Evolutionary conservation across 768 basidiomycete genomes (phyloP).

Genomic region (Boletus reticuloceps): DNA sequence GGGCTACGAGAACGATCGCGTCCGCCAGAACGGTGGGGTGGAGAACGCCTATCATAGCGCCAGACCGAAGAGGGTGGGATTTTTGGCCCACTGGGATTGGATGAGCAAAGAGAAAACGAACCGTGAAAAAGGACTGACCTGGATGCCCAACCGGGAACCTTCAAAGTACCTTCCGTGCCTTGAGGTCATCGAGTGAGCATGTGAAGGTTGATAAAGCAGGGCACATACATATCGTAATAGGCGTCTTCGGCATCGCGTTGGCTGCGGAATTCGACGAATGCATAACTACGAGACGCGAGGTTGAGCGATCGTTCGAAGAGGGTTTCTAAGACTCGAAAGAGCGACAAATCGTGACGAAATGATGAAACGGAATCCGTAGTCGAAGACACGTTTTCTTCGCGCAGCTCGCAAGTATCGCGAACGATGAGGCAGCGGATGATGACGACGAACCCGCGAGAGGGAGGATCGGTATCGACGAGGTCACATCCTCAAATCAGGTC

Average conservation of each 20-base stretch:
- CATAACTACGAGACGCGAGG: constrained; percentile 66
- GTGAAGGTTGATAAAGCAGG: neutral
- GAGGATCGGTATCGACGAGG: constrained; percentile 30
- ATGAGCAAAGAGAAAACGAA: neutral
- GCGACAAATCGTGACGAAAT: constrained; percentile 31
- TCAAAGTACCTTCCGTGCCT: constrained; percentile 81
- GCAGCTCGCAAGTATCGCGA: constrained; percentile 26
- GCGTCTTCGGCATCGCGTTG: constrained; percentile 79
- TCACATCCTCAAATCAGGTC: constrained; percentile 19
- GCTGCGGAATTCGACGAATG: constrained; percentile 82
- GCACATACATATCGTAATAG: constrained; percentile 75
- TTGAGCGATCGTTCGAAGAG: constrained; percentile 53
- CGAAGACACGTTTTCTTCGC: constrained; percentile 29
- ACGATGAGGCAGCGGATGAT: constrained; percentile 21
- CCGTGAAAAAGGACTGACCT: constrained; percentile 40
- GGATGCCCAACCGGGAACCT: constrained; percentile 70
- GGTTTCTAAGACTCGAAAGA: constrained; percentile 37
- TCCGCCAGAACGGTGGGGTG: constrained; percentile 41
- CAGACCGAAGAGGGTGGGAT: constrained; percentile 80
- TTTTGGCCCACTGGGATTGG: constrained; percentile 71
- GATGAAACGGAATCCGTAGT: constrained; percentile 24
- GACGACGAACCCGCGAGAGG: constrained; percentile 31
- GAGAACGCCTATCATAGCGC: constrained; percentile 64
- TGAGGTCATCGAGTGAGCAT: constrained; percentile 10
- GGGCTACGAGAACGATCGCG: constrained; percentile 55